Percentiles rank a stretch among this genome's conserved stretches.
Evolutionary conservation across 2,329 filamentous ascomycete species (phyloP).

Genomic region (Talaromyces islandicus): DNA sequence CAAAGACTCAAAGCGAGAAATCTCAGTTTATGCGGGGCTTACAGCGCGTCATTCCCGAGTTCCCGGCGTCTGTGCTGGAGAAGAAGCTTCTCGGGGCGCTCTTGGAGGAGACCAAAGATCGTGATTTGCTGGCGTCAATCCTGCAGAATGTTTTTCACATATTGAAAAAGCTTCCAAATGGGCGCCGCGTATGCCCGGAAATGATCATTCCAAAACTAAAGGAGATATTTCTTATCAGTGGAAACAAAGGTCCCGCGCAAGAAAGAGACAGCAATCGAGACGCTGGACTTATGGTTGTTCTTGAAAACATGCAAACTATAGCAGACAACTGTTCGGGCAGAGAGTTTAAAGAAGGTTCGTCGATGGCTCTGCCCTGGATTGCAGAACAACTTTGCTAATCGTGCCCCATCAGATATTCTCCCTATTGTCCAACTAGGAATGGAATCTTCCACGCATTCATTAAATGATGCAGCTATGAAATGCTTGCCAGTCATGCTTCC

Average conservation of each 20-base stretch:
- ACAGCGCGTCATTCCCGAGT: conserved; percentile 79
- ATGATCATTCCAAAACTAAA: conserved; percentile 79
- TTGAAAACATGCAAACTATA: conserved; percentile 74
- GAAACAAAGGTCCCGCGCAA: conserved; percentile 38
- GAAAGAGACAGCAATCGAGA: conserved; percentile 81
- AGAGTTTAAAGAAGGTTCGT: conserved; percentile 85
- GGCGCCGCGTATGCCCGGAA: conserved; percentile 73
- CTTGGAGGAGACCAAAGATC: conserved; percentile 90
- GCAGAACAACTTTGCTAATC: conserved; percentile 16
- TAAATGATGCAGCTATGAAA: conserved; percentile 79
- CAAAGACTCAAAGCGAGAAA: conserved; percentile 89
- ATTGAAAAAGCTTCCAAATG: conserved; percentile 68
- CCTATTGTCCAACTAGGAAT: conserved; percentile 79
- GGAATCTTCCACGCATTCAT: conserved; percentile 79
- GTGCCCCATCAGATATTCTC: conserved; percentile 60
- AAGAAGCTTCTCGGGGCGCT: conserved; percentile 88
- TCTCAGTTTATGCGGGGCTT: conserved; percentile 85
- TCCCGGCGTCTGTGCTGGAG: conserved; percentile 87
- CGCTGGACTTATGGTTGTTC: conserved; percentile 81
- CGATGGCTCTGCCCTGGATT: conserved; percentile 1
- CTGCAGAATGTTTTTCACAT: conserved; percentile 92
- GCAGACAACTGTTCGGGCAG: conserved; percentile 79
- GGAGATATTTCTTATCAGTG: conserved; percentile 67
- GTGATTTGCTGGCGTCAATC: conserved; percentile 75
- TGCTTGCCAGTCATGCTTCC: conserved; percentile 76